phyloP scores from a whole-genome alignment of 2,329 filamentous ascomycete species.

The Myotisia sp. region DNA sequence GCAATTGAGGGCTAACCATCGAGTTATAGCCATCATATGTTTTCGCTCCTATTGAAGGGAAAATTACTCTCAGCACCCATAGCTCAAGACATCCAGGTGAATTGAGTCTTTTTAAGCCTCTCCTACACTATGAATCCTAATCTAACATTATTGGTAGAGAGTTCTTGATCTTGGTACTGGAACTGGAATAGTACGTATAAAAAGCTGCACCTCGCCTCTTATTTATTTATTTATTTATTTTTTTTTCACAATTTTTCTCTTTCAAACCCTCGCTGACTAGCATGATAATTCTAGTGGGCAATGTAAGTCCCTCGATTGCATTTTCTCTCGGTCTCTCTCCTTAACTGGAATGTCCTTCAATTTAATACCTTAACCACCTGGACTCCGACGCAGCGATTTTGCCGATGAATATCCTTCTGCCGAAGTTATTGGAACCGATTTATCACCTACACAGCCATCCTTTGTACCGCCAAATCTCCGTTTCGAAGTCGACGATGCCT shows the following conservation, averaged over 20 bases:
- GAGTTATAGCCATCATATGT: conserved; percentile 19
- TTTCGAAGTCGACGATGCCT: conserved; percentile 53
- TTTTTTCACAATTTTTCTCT: not conserved
- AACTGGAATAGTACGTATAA: conserved; percentile 10
- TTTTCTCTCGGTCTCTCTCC: not conserved
- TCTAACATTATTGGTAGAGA: conserved; percentile 6
- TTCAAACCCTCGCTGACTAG: no score
- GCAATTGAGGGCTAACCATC: conserved; percentile 4
- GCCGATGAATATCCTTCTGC: conserved; percentile 35
- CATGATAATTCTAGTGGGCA: conserved; percentile 8
- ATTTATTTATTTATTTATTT: conserved; percentile 8
- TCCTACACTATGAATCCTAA: no score
- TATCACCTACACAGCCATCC: conserved; percentile 48
- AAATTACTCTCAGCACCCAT: conserved; percentile 35
- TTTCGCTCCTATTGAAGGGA: conserved; percentile 36
- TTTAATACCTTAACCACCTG: no score
- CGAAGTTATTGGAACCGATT: conserved; percentile 46
- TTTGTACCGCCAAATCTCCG: conserved; percentile 52
- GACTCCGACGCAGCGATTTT: conserved; percentile 18
- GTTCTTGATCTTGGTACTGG: conserved; percentile 14
- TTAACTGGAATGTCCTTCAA: no score
- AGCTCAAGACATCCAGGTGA: conserved; percentile 6
- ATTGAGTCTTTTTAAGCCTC: not conserved
- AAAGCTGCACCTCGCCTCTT: not conserved
- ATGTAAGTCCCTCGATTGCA: conserved; percentile 3